These are phyloP conservation scores for Schizosaccharomyces lindneri DNA, from an alignment of 805 yeast genomes.

Conservation along the genomic window DNA sequence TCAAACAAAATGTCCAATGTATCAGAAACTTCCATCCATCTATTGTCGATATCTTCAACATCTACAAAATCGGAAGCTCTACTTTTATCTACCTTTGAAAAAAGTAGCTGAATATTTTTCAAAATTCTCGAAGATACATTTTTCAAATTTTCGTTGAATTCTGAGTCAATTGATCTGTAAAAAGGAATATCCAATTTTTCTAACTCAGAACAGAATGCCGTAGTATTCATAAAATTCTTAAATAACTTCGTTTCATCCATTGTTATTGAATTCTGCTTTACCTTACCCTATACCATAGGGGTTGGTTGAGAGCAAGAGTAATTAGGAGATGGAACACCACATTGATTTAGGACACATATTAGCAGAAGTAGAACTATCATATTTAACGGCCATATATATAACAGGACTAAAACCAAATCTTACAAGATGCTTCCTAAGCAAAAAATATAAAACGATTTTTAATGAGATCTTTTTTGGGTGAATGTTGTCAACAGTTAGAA, in stretches of 20 bases:
- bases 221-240: neutral
- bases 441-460: too few relatives aligned
- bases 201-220: neutral
- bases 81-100: constrained; percentile 11
- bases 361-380: too few relatives aligned
- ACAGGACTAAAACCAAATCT: too few relatives aligned
- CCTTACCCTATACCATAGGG: too few relatives aligned
- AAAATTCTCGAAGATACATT: constrained; percentile 21
- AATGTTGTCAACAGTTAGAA: too few relatives aligned
- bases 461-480: too few relatives aligned
- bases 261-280: neutral
- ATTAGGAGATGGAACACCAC: too few relatives aligned
- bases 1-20: constrained; percentile 51
- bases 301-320: too few relatives aligned
- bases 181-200: constrained; percentile 56
- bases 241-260: neutral
- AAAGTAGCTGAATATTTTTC: constrained; percentile 22
- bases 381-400: too few relatives aligned
- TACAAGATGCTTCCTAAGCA: too few relatives aligned
- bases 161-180: constrained; percentile 33
- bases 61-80: constrained; percentile 14
- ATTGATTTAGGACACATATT: too few relatives aligned
- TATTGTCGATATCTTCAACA: constrained; percentile 20
- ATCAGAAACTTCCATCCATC: constrained; percentile 40
- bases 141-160: constrained; percentile 19